A percentile compares a stretch with the other conserved stretches of the same genome.
phyloP scores from a whole-genome alignment of 257 asterid species.

The Capsicum rhomboideum region DNA sequence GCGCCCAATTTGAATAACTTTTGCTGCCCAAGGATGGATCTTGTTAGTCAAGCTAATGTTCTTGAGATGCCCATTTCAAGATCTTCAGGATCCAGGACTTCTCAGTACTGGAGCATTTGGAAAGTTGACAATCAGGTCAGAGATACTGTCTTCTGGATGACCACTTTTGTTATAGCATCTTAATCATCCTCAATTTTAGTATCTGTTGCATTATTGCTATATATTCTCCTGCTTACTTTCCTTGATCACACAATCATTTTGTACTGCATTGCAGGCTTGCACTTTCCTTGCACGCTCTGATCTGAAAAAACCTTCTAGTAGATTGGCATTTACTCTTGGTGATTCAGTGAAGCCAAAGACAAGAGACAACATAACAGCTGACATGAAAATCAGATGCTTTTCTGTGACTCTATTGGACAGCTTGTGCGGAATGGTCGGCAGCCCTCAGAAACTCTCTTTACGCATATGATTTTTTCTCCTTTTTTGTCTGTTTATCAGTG shows the following conservation, averaged over 20 bases:
- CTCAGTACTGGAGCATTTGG: conserved; percentile 96
- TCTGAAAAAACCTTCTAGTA: conserved; percentile 79
- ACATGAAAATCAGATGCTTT: conserved; percentile 85
- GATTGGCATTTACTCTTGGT: conserved; percentile 80
- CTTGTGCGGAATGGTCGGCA: conserved; percentile 88
- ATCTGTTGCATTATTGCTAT: not conserved
- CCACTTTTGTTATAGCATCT: not conserved
- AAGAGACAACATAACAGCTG: conserved; percentile 86
- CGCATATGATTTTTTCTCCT: conserved; percentile 4
- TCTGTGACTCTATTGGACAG: conserved; percentile 87
- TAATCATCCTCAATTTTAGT: not conserved
- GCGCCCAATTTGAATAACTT: conserved; percentile 60
- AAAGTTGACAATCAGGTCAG: conserved; percentile 95
- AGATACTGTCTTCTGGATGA: not conserved
- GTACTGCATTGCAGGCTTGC: conserved; percentile 60
- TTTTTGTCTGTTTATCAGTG: conserved; percentile 12
- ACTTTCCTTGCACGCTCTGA: conserved; percentile 95
- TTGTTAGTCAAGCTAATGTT: conserved; percentile 77
- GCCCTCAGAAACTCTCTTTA: conserved; percentile 5
- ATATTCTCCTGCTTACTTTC: not conserved
- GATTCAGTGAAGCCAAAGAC: conserved; percentile 86
- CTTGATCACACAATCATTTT: conserved; percentile 6
- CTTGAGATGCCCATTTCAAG: conserved; percentile 81
- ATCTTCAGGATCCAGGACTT: conserved; percentile 67
- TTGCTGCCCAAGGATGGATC: conserved; percentile 93